phyloP scores from a whole-genome alignment of 2,329 filamentous ascomycete species.

The Albophoma yamanashiensis region DNA sequence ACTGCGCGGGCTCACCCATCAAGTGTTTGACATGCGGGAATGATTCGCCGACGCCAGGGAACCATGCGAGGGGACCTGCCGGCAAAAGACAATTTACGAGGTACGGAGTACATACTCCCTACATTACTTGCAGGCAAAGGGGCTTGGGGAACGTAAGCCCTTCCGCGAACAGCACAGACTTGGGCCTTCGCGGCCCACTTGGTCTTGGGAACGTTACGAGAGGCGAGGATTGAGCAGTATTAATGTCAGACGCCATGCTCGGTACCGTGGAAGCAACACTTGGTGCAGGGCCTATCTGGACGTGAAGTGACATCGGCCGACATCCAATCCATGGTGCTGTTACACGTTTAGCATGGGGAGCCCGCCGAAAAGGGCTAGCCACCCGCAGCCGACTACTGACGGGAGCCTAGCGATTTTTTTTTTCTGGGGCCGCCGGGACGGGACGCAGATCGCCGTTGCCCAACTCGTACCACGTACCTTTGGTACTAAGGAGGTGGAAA shows the following conservation, averaged over 20 bases:
- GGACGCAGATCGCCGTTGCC: neutral
- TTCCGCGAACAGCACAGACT: neutral
- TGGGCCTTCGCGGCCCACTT: too few relatives aligned
- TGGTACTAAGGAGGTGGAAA: neutral
- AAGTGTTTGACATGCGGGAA: neutral
- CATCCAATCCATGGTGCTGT: neutral
- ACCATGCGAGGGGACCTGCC: neutral
- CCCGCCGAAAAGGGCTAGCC: neutral
- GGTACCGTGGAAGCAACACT: neutral
- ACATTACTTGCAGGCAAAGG: too few relatives aligned
- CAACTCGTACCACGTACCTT: too few relatives aligned
- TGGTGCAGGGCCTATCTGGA: neutral
- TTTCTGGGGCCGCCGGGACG: neutral
- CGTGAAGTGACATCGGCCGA: neutral
- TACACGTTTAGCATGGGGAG: neutral
- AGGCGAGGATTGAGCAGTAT: neutral
- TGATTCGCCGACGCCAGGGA: neutral
- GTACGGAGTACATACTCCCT: too few relatives aligned
- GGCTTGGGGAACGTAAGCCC: neutral
- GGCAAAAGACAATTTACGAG: too few relatives aligned
- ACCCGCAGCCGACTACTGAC: neutral
- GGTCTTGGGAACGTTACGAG: neutral
- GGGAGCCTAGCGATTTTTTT: neutral
- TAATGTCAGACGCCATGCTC: neutral
- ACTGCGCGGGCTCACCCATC: neutral